These are phyloP conservation scores for Nitzschia palea DNA, from an alignment of 108 stramenopile genomes.

Conservation along the genomic window DNA sequence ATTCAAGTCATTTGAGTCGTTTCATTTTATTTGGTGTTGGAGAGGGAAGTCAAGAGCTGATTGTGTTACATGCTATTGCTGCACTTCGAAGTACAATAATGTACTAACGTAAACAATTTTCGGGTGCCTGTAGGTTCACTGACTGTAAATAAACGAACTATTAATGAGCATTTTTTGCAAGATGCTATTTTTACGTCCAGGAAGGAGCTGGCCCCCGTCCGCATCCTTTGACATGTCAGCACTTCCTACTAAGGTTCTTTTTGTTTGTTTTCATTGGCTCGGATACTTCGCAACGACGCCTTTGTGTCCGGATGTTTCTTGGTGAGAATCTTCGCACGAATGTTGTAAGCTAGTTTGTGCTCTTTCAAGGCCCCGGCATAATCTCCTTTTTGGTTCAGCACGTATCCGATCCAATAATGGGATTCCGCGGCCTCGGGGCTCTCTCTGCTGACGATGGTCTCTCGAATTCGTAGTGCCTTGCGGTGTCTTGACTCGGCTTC, in stretches of 20 bases:
- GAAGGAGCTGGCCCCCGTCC: too few relatives aligned
- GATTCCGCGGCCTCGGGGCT: constrained; percentile 41
- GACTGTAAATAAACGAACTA: too few relatives aligned
- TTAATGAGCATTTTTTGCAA: too few relatives aligned
- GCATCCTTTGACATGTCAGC: too few relatives aligned
- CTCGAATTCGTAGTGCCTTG: constrained; percentile 37
- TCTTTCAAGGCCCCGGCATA: constrained; percentile 28
- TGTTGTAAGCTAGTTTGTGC: constrained; percentile 25
- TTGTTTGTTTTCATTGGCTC: constrained; percentile 30
- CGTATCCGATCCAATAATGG: constrained; percentile 35
- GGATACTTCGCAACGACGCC: constrained; percentile 28
- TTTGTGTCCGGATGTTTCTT: constrained; percentile 33
- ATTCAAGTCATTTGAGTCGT: too few relatives aligned
- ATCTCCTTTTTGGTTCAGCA: constrained; percentile 34
- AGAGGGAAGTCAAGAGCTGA: too few relatives aligned
- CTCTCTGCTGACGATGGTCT: constrained; percentile 30
- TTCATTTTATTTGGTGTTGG: too few relatives aligned
- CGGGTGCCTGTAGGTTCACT: too few relatives aligned
- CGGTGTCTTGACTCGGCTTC: constrained; percentile 35
- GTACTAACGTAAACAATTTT: too few relatives aligned
- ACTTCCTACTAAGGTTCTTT: constrained; percentile 11
- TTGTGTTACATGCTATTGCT: too few relatives aligned
- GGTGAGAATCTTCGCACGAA: constrained; percentile 30
- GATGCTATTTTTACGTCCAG: too few relatives aligned
- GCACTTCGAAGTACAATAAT: too few relatives aligned